Percentiles rank a stretch among this genome's conserved stretches.
Evolutionary conservation across 331 rosid species (phyloP).

Genomic region (Pyracantha coccinea): DNA sequence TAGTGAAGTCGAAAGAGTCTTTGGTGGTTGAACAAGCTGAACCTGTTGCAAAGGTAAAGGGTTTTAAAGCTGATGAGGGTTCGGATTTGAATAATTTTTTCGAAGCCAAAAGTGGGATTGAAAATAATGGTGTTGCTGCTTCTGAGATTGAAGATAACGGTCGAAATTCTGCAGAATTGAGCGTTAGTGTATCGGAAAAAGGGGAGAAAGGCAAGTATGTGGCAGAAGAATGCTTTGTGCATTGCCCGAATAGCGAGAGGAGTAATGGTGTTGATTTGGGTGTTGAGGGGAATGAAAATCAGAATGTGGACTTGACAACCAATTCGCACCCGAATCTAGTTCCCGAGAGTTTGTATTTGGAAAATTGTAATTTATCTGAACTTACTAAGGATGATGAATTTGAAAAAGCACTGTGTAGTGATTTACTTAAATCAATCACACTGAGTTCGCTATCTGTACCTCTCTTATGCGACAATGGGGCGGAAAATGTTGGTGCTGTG

Average conservation of each 20-base stretch:
- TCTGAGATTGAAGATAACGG: slow-evolving; percentile 7
- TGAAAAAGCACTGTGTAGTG: slow-evolving; percentile 4
- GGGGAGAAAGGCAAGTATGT: background rate
- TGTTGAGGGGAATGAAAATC: background rate
- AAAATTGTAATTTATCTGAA: background rate
- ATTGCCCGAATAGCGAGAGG: slow-evolving; percentile 2
- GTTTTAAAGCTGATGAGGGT: too few relatives aligned
- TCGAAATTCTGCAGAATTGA: background rate
- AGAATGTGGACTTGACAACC: background rate
- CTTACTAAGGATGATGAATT: slow-evolving; percentile 10
- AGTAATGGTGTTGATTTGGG: slow-evolving; percentile 4
- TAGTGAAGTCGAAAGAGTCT: too few relatives aligned
- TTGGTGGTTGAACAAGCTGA: too few relatives aligned
- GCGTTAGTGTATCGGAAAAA: background rate
- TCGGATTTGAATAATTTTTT: too few relatives aligned
- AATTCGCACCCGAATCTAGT: too few relatives aligned
- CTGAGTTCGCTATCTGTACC: background rate
- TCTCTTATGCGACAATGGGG: background rate
- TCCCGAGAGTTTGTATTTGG: background rate
- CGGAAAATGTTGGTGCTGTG: background rate
- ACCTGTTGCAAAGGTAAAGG: too few relatives aligned
- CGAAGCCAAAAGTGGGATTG: background rate
- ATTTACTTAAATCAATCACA: slow-evolving; percentile 7
- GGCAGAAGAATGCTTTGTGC: slow-evolving; percentile 5
- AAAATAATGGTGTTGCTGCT: slow-evolving; percentile 10